Evolutionary conservation across 495 filamentous ascomycete species (phyloP), one percentile per base, ranked within the genome.

Genomic region (Hypoxylon fragiforme): DNA sequence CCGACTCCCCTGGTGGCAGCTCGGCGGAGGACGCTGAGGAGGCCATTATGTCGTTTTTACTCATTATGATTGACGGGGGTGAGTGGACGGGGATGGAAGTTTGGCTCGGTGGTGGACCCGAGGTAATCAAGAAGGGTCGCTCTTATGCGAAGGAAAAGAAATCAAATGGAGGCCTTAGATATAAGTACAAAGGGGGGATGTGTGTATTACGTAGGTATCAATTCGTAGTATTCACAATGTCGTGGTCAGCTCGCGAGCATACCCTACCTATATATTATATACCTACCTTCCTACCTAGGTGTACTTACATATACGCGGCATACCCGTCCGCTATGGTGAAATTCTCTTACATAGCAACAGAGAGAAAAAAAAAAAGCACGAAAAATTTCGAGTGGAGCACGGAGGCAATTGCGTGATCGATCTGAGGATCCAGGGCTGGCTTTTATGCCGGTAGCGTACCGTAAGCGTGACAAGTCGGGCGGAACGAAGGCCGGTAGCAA

Each of bases 341-440:
- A 28, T 28, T 28, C 24, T 4, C 4, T 28, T 4, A 9, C 24
- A 22, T 48, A 14, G 37, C 12, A 12, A 40, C 44, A 19, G 20
- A 57, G 32, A 11, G 15, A 20, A 34, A 28, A 45, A 24, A n/a
- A 37, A 35, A 13, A 22, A 8, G 34, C 26, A 15, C 32, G 31
- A 48, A 59, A 59, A 59, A 52, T 59, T 59, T 59, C 41, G 37
- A 9, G 47, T 52, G 55, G 48, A 48, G 30, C 55, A n/a, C 9
- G 9, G 24, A 28, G 24, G 24, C 37, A 37, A 59, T 59, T 52
- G 55, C 55, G 55, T 59, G 55, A 52, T 59, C 37, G 48, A 4
- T 47, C 48, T 57, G 43, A n/a, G n/a, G 55, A 59, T 52, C 48
- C 55, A 42, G 49, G n/a, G n/a, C n/a, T n/a, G n/a, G 26, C 43